These are phyloP conservation scores for Ustilago crameri DNA, from an alignment of 1,284 basidiomycete species.

Conservation along the genomic window DNA sequence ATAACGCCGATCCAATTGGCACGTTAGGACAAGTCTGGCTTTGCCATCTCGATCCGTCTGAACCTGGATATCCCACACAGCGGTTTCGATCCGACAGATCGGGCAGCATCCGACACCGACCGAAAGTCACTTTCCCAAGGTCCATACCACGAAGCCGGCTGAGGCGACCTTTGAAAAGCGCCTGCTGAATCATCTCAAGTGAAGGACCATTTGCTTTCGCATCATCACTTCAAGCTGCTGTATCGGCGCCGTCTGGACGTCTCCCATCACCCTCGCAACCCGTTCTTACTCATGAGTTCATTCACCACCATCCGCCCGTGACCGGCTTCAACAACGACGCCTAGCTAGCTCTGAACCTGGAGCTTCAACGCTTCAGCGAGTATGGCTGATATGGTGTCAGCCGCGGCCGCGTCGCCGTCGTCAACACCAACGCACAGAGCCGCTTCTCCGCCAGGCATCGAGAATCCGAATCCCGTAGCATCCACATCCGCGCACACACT, in stretches of 20 bases:
- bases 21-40: too few relatives aligned
- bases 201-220: not conserved
- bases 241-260: not conserved
- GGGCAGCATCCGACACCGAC: not conserved
- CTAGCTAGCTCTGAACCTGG: not conserved
- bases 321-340: slow-evolving; percentile 9
- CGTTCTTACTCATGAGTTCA: slow-evolving; percentile 12
- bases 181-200: not conserved
- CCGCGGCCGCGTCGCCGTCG: slow-evolving; percentile 18
- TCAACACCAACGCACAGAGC: slow-evolving; percentile 29
- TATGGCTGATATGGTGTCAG: slow-evolving; percentile 23
- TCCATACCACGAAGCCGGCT: not conserved
- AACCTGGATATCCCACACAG: not conserved
- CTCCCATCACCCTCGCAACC: slow-evolving; percentile 1
- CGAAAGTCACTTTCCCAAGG: not conserved
- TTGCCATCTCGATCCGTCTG: not conserved
- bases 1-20: too few relatives aligned
- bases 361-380: not conserved
- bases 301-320: slow-evolving; percentile 8
- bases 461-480: slow-evolving; percentile 46
- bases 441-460: slow-evolving; percentile 34
- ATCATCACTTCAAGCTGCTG: not conserved
- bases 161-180: not conserved
- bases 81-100: not conserved
- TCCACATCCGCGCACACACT: slow-evolving; percentile 55